phyloP scores from a whole-genome alignment of 1,284 basidiomycete genomes.

The Trichosporon sp. region DNA sequence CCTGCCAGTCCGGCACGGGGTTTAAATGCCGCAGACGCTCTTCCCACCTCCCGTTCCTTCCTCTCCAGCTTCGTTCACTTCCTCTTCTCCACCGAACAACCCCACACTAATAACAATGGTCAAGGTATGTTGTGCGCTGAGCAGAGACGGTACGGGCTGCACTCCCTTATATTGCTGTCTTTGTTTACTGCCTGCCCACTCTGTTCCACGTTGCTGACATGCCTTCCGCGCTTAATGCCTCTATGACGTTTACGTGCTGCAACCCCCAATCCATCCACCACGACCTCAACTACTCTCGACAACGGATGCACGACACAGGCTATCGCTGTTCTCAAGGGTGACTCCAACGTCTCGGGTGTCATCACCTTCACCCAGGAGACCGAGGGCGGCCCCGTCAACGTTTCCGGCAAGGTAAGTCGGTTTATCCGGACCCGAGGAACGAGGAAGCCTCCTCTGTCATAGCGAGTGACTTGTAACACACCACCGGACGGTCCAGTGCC shows the following conservation, averaged over 20 bases:
- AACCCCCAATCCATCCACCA: slow-evolving; percentile 19
- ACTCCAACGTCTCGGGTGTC: slow-evolving; percentile 64
- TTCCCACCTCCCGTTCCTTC: slow-evolving; percentile 17
- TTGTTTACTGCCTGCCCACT: not conserved
- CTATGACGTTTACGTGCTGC: slow-evolving; percentile 8
- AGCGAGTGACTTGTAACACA: not conserved
- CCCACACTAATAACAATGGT: slow-evolving; percentile 41
- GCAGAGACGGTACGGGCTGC: not conserved
- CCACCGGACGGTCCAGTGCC: not conserved
- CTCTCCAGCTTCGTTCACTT: slow-evolving; percentile 16
- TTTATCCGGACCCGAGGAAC: not conserved
- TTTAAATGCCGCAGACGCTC: slow-evolving; percentile 18
- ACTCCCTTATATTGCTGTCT: not conserved
- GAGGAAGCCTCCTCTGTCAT: not conserved
- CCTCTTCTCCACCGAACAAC: not conserved
- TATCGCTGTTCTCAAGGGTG: slow-evolving; percentile 67
- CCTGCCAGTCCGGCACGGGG: not conserved
- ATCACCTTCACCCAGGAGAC: slow-evolving; percentile 67
- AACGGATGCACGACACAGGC: slow-evolving; percentile 59
- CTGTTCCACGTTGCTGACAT: slow-evolving; percentile 15
- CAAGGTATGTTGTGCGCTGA: slow-evolving; percentile 39
- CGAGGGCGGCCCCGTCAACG: slow-evolving; percentile 63
- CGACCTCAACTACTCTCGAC: not conserved
- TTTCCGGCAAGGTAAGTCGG: slow-evolving; percentile 62
- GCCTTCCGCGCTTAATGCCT: slow-evolving; percentile 8